Base-by-base conservation (phyloP, 177 flowering plant species). In the Vitis hybrid region DNA sequence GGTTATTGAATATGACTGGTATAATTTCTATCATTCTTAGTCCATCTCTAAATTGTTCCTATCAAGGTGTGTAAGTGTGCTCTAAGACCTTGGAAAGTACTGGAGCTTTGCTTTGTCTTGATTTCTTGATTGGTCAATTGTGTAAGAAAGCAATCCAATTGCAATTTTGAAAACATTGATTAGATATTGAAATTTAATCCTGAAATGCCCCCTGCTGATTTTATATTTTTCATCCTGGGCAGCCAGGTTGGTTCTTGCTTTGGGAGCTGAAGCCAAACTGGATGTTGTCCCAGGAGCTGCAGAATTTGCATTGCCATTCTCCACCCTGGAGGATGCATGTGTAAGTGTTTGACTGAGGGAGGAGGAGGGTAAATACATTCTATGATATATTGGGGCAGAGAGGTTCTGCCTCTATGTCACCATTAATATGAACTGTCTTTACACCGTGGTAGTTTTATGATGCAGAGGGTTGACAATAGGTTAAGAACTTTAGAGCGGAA, bases 231-330 rank as follows among this genome's bases (percentile, higher is more conserved):
- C 66, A 58, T 68, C 67, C 66, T 86, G 92, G 97, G 84, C 93
- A 90, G 94, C 86, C 93, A 95, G 99, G 99, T 85, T 95, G 96
- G 99, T 95, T 83, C 97, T 95, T 82, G 90, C 97, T 68, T 79
- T 95, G 80, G 99, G 99, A 78, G 96, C 99, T 87, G 93, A 90
- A 84, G 61, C 97, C 59, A 91, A 86, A 79, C 89, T 93, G 73
- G 98, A 95, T 80, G 52, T 82, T 74, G 92, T 93, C 63, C 97
- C 98, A 2, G 99, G 99, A 68, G 94, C 99, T 66, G 78, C 77
- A 27, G 92, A 95, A 71, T 87, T 77, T 84, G 98, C 99, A 49
- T 66, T 95, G 61, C 93, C 99, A 64, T 95, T 95, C 81, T 87
- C 90, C 61, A 87, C 94, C 15, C 82, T 93, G 12, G 97, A 89